phyloP scores from a whole-genome alignment of 257 asterid species.

The Voacanga thouarsii region DNA sequence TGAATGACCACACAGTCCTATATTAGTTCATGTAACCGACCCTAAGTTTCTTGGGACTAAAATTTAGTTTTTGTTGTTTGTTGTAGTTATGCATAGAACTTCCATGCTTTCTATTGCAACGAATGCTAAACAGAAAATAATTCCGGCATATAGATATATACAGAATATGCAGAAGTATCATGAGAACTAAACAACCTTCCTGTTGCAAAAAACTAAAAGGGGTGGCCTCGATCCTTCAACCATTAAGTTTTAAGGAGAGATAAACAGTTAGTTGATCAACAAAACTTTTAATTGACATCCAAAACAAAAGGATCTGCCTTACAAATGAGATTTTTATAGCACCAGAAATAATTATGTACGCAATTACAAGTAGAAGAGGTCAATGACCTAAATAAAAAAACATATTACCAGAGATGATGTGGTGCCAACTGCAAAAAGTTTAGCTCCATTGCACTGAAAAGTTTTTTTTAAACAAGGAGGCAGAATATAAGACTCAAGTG shows the following conservation, averaged over 20 bases:
- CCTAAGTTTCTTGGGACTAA: too few relatives aligned
- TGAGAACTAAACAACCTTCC: not conserved
- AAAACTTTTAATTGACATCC: not conserved
- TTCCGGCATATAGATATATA: not conserved
- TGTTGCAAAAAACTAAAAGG: not conserved
- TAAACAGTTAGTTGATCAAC: not conserved
- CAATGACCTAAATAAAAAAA: not conserved
- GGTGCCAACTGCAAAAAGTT: conserved; percentile 95
- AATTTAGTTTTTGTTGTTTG: too few relatives aligned
- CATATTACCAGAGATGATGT: conserved; percentile 79
- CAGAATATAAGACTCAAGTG: not conserved
- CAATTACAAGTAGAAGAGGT: not conserved
- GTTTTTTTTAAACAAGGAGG: not conserved
- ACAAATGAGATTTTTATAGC: not conserved
- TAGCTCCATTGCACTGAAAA: conserved; percentile 82
- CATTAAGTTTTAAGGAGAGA: not conserved
- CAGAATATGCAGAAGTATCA: not conserved
- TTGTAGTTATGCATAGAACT: not conserved
- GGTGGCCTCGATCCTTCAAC: not conserved
- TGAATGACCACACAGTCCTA: too few relatives aligned
- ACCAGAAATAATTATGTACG: not conserved
- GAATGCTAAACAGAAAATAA: not conserved
- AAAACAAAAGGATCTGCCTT: not conserved
- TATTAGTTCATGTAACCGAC: too few relatives aligned
- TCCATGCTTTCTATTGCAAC: not conserved